Evolutionary conservation across 257 asterid genomes (phyloP), one percentile per base, ranked within the genome.

Genomic region (Plantago ovata): DNA sequence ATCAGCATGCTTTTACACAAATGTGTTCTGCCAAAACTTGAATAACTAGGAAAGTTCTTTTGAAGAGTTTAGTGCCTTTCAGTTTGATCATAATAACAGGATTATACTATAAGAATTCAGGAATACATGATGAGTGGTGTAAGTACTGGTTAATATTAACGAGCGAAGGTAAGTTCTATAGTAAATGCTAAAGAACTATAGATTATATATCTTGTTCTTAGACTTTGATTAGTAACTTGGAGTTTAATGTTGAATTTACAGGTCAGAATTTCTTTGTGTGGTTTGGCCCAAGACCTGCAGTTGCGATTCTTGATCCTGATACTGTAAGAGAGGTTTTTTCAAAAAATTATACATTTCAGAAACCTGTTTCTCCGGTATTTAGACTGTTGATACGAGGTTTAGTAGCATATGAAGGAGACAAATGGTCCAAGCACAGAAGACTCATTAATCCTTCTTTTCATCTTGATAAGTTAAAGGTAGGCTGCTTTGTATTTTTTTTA

Each of bases 371-470:
- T 66, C 70, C 78, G 33, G 3, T 71, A 7, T 36, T 38, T 40
- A 61, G 48, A 15, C 32, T 72, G 38, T 59, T 72, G 36, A 71
- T 66, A 13, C 36, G 9, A 68, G 94, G 89, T 36, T 10, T 81
- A 19, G 74, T 49, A 1, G 18, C 43, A 23, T 62, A 74, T 16
- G 81, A 78, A 32, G 42, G 56, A 0, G 74, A 76, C 3, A 65
- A 78, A 71, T 81, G 85, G 85, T 71, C 81, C 6, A 78, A 67
- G 67, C 84, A 81, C 20, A 70, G 79, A 21, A 73, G 65, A 53
- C 46, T 73, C 3, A 65, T 81, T 62, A 81, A 60, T 58, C 82
- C 88, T n/a, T 82, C 82, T 22, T 81, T 81, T 63, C 84, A 81
- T 24, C 38, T 56, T 3, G 81, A 78, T 43, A 81, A 73, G 47